These are phyloP conservation scores for Bathelium albidoporum DNA, from an alignment of 495 filamentous ascomycete species.

Conservation along the genomic window DNA sequence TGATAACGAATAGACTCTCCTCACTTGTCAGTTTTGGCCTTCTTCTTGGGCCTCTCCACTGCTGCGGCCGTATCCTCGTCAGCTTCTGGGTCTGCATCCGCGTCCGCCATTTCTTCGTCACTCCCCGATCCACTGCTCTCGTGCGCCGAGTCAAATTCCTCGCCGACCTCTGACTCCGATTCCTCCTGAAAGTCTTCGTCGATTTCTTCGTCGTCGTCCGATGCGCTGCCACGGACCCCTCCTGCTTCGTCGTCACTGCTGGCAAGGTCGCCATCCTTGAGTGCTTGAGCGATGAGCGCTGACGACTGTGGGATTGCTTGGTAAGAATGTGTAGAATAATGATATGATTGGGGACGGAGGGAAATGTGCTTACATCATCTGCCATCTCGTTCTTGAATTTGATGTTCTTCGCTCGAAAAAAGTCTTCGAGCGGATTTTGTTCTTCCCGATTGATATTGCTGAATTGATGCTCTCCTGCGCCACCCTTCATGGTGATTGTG, in stretches of 20 bases:
- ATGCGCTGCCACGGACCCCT: conserved; percentile 78
- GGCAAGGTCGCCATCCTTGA: conserved; percentile 61
- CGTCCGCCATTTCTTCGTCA: conserved; percentile 55
- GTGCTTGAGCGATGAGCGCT: conserved; percentile 66
- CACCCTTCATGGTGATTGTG: conserved; percentile 72
- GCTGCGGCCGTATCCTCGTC: conserved; percentile 45
- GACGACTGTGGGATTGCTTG: conserved; percentile 34
- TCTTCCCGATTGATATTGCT: conserved; percentile 99
- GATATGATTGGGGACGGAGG: background rate
- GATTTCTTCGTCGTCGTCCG: conserved; percentile 87
- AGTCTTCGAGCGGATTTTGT: conserved; percentile 85
- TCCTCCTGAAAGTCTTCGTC: conserved; percentile 95
- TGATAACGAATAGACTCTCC: background rate
- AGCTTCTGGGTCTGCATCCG: conserved; percentile 38
- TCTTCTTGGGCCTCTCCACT: conserved; percentile 58
- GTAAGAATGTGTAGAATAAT: conserved; percentile 5
- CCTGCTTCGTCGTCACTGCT: conserved; percentile 78
- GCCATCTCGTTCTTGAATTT: conserved; percentile 95
- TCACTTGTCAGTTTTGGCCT: conserved; percentile 43
- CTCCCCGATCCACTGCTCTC: conserved; percentile 72
- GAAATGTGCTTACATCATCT: conserved; percentile 44
- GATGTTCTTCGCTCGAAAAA: conserved; percentile 87
- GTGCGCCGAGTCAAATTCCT: conserved; percentile 88
- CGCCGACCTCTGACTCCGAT: conserved; percentile 86
- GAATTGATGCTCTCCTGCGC: conserved; percentile 77